Evolutionary conservation across 2,329 filamentous ascomycete species (phyloP), one percentile per base, ranked within the genome.

Genomic region (Aotearoamyces nothofagi): DNA sequence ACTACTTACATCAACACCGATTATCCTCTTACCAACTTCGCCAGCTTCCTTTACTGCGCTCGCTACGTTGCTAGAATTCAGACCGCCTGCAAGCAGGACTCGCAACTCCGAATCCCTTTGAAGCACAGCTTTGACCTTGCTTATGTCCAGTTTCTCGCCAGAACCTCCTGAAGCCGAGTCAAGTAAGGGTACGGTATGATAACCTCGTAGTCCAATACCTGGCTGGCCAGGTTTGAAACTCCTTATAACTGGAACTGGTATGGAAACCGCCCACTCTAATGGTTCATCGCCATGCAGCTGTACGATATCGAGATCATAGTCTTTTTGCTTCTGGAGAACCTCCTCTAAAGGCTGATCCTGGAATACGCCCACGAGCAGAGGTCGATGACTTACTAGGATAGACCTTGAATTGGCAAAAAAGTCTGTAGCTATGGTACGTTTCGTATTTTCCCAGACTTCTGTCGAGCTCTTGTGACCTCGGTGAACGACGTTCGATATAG

Each of bases 251-350:
- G 90, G 90, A 0, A 94, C 84, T 1, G 90, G 86, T 27, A 98
- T 83, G n/a, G 79, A 56, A 25, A 58, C 68, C 2, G 86, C 77
- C 86, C 87, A 98, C 50, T 98, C 90, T 4, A 94, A 46, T 3
- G 90, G 87, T 50, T 98, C 92, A 26, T 77, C 67, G 6, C 90
- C 92, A 47, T 98, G 90, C 2, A 98, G 67, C 49, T 98, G 90
- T 5, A 98, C 81, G 30, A 93, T 58, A 49, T 98, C 90, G 24
- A 98, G 68, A 25, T 66, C 63, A 39, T 93, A 73, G 9, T 73
- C 61, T 39, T 69, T 69, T 43, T 92, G 80, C 50, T 87, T 72
- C 37, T 75, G 67, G 28, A 96, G 61, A 5, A 98, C 64, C 42
- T 93, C 83, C 19, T 71, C 68, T 7, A 98, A 61, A 1, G 87